Percentiles rank a stretch among this genome's conserved stretches.
phyloP scores from a whole-genome alignment of 305 asterid species.

The Rubia tinctorum region DNA sequence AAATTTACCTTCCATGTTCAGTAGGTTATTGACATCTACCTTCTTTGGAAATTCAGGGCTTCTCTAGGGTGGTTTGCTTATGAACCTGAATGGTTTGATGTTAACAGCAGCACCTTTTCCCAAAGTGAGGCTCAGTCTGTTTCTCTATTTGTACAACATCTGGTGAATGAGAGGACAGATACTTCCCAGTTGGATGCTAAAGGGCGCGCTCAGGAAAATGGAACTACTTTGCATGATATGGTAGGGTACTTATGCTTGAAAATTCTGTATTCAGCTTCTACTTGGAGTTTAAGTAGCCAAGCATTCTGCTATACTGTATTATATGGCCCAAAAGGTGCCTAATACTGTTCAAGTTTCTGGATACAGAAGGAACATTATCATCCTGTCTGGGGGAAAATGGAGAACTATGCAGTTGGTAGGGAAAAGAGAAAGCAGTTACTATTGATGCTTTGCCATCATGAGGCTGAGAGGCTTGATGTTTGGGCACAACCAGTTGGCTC shows the following conservation, averaged over 20 bases:
- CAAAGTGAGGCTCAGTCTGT: conserved; percentile 95
- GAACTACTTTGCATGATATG: conserved; percentile 49
- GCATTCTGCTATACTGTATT: conserved; percentile 1
- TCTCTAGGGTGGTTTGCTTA: conserved; percentile 97
- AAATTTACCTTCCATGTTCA: neutral
- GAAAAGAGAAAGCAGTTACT: conserved; percentile 91
- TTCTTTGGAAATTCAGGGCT: conserved; percentile 49
- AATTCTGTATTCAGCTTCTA: conserved; percentile 8
- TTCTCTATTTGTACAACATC: conserved; percentile 78
- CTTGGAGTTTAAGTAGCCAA: conserved; percentile 18
- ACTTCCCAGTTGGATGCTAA: conserved; percentile 56
- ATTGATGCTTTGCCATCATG: conserved; percentile 95
- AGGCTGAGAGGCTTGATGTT: conserved; percentile 97
- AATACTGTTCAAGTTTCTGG: conserved; percentile 21
- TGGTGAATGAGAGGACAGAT: conserved; percentile 31
- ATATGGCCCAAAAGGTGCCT: conserved; percentile 14
- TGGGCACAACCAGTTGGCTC: conserved; percentile 98
- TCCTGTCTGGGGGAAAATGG: conserved; percentile 99
- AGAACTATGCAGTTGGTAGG: conserved; percentile 75
- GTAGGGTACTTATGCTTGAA: conserved; percentile 45
- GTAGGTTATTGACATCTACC: conserved; percentile 5
- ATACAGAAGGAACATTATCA: conserved; percentile 76
- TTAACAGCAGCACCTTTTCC: conserved; percentile 75
- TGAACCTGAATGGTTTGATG: conserved; percentile 90
- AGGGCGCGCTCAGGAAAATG: conserved; percentile 39